Evolutionary conservation across 2,329 filamentous ascomycete species (phyloP), one percentile per base, ranked within the genome.

Genomic region (Cordyceps militaris): DNA sequence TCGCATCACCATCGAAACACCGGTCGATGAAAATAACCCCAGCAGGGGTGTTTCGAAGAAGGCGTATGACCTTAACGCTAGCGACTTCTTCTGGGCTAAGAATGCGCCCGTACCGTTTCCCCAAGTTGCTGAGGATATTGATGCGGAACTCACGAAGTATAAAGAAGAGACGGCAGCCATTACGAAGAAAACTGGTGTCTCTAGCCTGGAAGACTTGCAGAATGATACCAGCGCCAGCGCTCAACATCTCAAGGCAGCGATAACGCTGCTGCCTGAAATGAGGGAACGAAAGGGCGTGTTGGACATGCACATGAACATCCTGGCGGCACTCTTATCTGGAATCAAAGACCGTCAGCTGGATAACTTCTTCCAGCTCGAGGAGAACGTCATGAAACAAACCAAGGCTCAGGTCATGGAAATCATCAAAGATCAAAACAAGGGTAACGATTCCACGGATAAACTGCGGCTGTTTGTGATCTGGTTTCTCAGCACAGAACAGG

Each of bases 241-340:
- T 16, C 90, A 95, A 66, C 94, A 99, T 70, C 81, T 99, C 47
- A 99, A 97, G 73, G 91, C 92, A 3, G 95, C 93, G 13, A 96
- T 99, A 65, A 96, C 93, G 0, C 77, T 96, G 23, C 78, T 99
- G 14, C 95, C 94, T 0, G 93, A 97, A 71, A 79, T 99, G 63
- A 82, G 91, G 62, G 94, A 97, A 71, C 86, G 94, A 59, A 99
- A 99, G 70, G 86, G 87, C n/a, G 82, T 87, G 21, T 81, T 99
- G 5, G 94, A 97, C 69, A 97, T 97, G 89, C 94, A 99, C 71
- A 99, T 99, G 94, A 97, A 96, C 69, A 96, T 97, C 59, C 80
- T 95, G 3, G 93, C 92, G 1, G 89, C 90, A 1, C 70, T 86
- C 3, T 68, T 86, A 42, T 79, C 76, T 0, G 92, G 91, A 1